A percentile compares a stretch with the other conserved stretches of the same genome.
Evolutionary conservation across 2,329 filamentous ascomycete species (phyloP).

Genomic region (Monosporascus sp.): DNA sequence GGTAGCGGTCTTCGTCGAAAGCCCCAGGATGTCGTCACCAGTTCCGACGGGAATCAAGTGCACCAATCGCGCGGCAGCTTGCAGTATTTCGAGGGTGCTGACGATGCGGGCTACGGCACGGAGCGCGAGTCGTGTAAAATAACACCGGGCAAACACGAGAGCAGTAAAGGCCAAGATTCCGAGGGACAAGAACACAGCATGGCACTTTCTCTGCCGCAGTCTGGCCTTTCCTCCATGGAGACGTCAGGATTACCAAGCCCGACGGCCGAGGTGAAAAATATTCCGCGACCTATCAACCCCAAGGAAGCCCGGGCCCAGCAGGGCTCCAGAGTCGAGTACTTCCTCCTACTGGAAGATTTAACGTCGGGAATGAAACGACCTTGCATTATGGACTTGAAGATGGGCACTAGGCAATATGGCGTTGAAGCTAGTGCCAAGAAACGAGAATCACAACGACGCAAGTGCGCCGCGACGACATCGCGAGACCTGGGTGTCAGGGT

Average conservation of each 20-base stretch:
- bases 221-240: constrained; percentile 28
- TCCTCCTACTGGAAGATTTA: constrained; percentile 87
- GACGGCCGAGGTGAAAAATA: constrained; percentile 33
- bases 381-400: constrained; percentile 96
- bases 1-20: constrained; percentile 75
- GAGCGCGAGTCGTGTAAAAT: constrained; percentile 51
- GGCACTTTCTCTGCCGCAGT: constrained; percentile 16
- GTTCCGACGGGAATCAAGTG: neutral
- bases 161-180: constrained; percentile 8
- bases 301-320: constrained; percentile 66
- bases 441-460: constrained; percentile 84
- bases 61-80: constrained; percentile 62
- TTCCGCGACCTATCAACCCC: constrained; percentile 63
- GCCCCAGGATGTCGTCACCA: constrained; percentile 68
- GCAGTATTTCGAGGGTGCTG: constrained; percentile 87
- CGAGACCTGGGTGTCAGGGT: constrained; percentile 86
- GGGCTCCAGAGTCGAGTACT: constrained; percentile 76
- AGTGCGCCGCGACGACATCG: constrained; percentile 89
- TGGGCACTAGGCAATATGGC: constrained; percentile 96
- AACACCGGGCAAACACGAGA: constrained; percentile 9
- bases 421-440: constrained; percentile 90
- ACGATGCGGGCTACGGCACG: constrained; percentile 73
- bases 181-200: constrained; percentile 5
- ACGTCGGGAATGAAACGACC: constrained; percentile 95
- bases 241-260: constrained; percentile 34